Evolutionary conservation across 305 asterid species (phyloP).

Genomic region (Fraxinus sp.): DNA sequence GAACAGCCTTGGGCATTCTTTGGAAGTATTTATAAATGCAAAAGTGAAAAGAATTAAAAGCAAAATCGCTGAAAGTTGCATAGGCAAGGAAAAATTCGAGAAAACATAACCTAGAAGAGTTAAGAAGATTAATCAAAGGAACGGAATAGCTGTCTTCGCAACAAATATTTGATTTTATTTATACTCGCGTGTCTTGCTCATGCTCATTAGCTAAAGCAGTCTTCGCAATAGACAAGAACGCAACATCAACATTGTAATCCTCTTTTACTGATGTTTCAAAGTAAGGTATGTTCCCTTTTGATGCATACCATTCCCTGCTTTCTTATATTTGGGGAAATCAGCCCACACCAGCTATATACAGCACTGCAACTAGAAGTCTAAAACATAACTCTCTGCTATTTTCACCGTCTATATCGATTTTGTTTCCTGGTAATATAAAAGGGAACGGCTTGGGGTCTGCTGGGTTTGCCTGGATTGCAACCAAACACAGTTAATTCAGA

Average conservation of each 20-base stretch:
- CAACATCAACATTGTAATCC: slow-evolving; percentile 89
- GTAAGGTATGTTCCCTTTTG: slow-evolving; percentile 93
- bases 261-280: slow-evolving; percentile 98
- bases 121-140: background rate
- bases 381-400: slow-evolving; percentile 70
- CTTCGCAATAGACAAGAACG: slow-evolving; percentile 81
- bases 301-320: slow-evolving; percentile 95
- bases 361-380: background rate
- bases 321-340: slow-evolving; percentile 39
- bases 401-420: slow-evolving; percentile 93
- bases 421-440: slow-evolving; percentile 86
- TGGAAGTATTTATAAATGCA: too few species aligned
- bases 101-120: background rate
- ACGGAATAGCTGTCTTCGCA: background rate
- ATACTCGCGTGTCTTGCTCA: slow-evolving; percentile 80
- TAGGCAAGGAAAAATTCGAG: too few species aligned
- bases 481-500: slow-evolving; percentile 23
- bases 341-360: slow-evolving; percentile 14
- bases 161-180: background rate
- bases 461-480: slow-evolving; percentile 83
- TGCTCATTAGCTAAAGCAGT: slow-evolving; percentile 84
- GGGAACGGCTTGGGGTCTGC: slow-evolving; percentile 82
- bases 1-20: too few species aligned
- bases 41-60: too few species aligned
- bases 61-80: too few species aligned